These are phyloP conservation scores for Letharia columbiana DNA, from an alignment of 495 filamentous ascomycete species.

Conservation along the genomic window DNA sequence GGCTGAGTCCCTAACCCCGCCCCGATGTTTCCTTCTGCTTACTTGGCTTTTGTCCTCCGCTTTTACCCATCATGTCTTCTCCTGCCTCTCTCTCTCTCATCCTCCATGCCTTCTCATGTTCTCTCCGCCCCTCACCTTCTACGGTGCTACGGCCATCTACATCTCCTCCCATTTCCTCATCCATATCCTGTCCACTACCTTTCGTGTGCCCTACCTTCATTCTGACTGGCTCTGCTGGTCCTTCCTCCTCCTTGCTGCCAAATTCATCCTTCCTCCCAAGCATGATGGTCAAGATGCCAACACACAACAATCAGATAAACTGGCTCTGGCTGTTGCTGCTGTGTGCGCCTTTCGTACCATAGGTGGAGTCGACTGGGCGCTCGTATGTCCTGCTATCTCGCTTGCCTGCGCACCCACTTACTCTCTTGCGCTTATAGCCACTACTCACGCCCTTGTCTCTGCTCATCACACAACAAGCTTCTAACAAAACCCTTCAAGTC, in stretches of 20 bases:
- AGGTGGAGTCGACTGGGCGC: slow-evolving; percentile 5
- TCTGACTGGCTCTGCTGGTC: neutral
- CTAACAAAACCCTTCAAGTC: neutral
- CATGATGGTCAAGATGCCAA: neutral
- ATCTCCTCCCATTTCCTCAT: slow-evolving; percentile 1
- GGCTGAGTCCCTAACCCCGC: neutral
- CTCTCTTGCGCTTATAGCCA: neutral
- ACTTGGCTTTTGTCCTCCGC: neutral
- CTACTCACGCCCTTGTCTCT: neutral
- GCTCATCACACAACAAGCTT: neutral
- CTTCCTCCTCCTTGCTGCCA: neutral
- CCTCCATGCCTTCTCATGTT: neutral
- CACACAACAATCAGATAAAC: neutral
- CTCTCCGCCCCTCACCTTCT: neutral
- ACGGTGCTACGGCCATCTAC: neutral
- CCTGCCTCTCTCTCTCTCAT: neutral
- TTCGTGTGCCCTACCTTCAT: neutral
- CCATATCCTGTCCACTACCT: neutral
- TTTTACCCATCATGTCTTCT: neutral
- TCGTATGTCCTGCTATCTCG: neutral
- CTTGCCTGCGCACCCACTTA: neutral
- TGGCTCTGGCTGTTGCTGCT: slow-evolving; percentile 5
- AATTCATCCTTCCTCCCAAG: neutral
- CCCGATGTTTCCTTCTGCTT: neutral
- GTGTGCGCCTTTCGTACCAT: slow-evolving; percentile 3